phyloP scores from a whole-genome alignment of 768 basidiomycete species.

The Termitomyces sp. region DNA sequence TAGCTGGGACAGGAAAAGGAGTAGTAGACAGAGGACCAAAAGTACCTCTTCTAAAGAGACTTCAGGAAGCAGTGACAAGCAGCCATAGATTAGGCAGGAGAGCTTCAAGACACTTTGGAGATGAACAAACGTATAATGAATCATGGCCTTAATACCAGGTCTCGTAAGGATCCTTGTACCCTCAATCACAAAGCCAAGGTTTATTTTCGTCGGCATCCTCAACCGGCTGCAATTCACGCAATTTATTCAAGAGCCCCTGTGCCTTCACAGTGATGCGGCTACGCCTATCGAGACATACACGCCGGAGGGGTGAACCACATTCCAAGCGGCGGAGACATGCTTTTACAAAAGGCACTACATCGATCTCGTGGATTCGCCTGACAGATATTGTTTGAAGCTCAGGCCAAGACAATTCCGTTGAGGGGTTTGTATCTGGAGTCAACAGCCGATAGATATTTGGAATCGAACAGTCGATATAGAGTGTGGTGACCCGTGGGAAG shows the following conservation, averaged over 20 bases:
- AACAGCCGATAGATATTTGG: slow-evolving; percentile 25
- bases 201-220: slow-evolving; percentile 16
- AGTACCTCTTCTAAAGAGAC: too few relatives aligned
- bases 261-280: slow-evolving; percentile 27
- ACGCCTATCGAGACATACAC: slow-evolving; percentile 30
- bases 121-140: not conserved
- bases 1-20: too few relatives aligned
- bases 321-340: slow-evolving; percentile 22
- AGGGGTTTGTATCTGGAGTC: slow-evolving; percentile 6
- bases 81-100: too few relatives aligned
- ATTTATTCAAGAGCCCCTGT: slow-evolving; percentile 22
- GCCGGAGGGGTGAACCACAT: slow-evolving; percentile 13
- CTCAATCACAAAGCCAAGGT: slow-evolving; percentile 33
- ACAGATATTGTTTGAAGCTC: slow-evolving; percentile 26
- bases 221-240: slow-evolving; percentile 24
- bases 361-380: slow-evolving; percentile 23
- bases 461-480: slow-evolving; percentile 28
- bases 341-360: slow-evolving; percentile 24
- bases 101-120: too few relatives aligned
- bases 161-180: slow-evolving; percentile 29
- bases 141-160: slow-evolving; percentile 14
- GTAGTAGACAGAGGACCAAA: too few relatives aligned
- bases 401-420: slow-evolving; percentile 24
- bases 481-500: slow-evolving; percentile 27
- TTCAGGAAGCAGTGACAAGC: too few relatives aligned